Evolutionary conservation across 2,329 filamentous ascomycete genomes (phyloP).

Genomic region (Epichloe hybrida): DNA sequence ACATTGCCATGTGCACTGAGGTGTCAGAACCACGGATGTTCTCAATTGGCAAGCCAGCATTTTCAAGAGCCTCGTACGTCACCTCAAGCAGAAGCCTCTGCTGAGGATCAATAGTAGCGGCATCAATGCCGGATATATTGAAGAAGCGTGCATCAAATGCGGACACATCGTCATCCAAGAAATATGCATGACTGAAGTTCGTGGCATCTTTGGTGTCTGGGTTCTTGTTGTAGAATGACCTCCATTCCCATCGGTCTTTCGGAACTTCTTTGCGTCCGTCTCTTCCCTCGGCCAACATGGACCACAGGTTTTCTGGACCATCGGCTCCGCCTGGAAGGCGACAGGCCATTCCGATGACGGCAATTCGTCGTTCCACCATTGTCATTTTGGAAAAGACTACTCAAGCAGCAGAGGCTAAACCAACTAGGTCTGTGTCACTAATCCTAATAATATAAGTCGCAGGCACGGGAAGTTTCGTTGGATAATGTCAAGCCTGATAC

Average conservation of each 20-base stretch:
- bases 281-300: neutral
- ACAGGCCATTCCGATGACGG: neutral
- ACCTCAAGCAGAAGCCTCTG: conserved; percentile 19
- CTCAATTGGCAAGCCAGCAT: conserved; percentile 15
- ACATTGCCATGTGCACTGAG: conserved; percentile 22
- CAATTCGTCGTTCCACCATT: too few relatives aligned
- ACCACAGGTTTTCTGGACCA: neutral
- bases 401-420: too few relatives aligned
- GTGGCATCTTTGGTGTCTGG: too few relatives aligned
- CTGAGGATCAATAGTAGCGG: conserved; percentile 7
- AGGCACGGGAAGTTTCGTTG: too few relatives aligned
- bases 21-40: conserved; percentile 16
- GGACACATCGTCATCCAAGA: conserved; percentile 22
- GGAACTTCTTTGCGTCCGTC: conserved; percentile 4
- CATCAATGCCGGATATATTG: conserved; percentile 6
- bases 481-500: too few relatives aligned
- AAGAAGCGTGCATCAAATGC: conserved; percentile 25
- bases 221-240: conserved; percentile 12
- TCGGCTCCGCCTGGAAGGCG: neutral
- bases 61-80: conserved; percentile 27
- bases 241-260: conserved; percentile 15
- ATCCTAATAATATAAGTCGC: too few relatives aligned
- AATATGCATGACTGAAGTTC: too few relatives aligned
- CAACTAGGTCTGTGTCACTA: too few relatives aligned
- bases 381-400: too few relatives aligned